Conservation (phyloP, 2,329 filamentous ascomycete genomes). For the Claviceps sorghi region DNA sequence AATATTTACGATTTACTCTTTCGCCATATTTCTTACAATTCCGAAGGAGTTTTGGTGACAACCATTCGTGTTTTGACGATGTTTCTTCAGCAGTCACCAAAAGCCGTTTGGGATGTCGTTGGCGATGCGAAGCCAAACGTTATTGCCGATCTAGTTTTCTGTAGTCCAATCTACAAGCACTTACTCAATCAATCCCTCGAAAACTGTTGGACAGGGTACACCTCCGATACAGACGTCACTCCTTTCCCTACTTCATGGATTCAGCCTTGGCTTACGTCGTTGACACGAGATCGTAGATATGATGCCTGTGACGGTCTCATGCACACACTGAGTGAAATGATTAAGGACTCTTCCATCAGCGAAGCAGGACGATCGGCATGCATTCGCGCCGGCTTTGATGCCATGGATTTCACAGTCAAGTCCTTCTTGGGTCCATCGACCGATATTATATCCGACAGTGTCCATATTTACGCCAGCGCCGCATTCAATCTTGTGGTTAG, state of each 20-base stretch:
- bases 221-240: constrained; percentile 31
- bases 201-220: constrained; percentile 23
- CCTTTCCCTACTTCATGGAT: constrained; percentile 67
- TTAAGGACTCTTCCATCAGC: constrained; percentile 37
- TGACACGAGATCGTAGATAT: constrained; percentile 60
- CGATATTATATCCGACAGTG: constrained; percentile 33
- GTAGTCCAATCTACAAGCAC: constrained; percentile 50
- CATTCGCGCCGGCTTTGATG: constrained; percentile 48
- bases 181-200: constrained; percentile 47
- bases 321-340: constrained; percentile 53
- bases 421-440: constrained; percentile 36
- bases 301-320: constrained; percentile 70
- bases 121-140: constrained; percentile 64
- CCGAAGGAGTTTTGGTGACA: constrained; percentile 46
- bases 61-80: constrained; percentile 56
- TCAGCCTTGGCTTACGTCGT: constrained; percentile 58
- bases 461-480: constrained; percentile 47
- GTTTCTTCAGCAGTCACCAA: constrained; percentile 60
- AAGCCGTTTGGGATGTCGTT: constrained; percentile 79
- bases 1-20: constrained; percentile 52
- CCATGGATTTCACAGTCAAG: constrained; percentile 40
- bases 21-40: constrained; percentile 37
- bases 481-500: constrained; percentile 51
- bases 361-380: constrained; percentile 45
- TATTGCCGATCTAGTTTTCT: constrained; percentile 73